Percentiles rank a stretch among this genome's conserved stretches.
Evolutionary conservation across 2,329 filamentous ascomycete species (phyloP).

Genomic region (Colletotrichum cordylinicola): DNA sequence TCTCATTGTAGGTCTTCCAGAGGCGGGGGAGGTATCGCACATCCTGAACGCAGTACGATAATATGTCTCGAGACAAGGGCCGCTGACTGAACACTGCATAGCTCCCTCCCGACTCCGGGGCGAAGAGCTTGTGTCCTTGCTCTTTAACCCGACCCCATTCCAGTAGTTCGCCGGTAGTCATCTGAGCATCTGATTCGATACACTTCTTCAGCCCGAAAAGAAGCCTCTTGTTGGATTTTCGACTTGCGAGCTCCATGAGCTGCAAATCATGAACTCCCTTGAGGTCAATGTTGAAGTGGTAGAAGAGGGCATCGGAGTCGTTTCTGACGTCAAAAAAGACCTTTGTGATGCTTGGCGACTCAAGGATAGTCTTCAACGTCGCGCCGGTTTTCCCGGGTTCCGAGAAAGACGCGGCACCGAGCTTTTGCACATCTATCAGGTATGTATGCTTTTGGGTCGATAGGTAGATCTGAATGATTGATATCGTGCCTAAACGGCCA

Average conservation of each 20-base stretch:
- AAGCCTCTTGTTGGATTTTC: constrained; percentile 3
- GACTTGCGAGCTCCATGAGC: constrained; percentile 56
- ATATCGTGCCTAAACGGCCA: constrained; percentile 45
- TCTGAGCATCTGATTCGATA: constrained; percentile 32
- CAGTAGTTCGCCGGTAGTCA: constrained; percentile 14
- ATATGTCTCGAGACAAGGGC: constrained; percentile 44
- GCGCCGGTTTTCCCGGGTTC: background rate
- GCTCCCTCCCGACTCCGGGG: constrained; percentile 44
- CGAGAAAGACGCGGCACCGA: constrained; percentile 37
- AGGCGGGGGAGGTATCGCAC: constrained; percentile 45
- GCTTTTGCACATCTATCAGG: constrained; percentile 49
- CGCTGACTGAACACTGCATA: constrained; percentile 53
- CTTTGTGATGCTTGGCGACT: constrained; percentile 49
- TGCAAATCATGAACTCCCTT: constrained; percentile 57
- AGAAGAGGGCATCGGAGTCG: constrained; percentile 61
- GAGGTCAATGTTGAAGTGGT: constrained; percentile 47
- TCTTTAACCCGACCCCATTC: constrained; percentile 41
- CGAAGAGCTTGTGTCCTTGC: constrained; percentile 41
- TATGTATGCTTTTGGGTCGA: constrained; percentile 34
- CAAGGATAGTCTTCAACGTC: constrained; percentile 46
- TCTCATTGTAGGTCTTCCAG: constrained; percentile 30
- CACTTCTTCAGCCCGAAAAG: constrained; percentile 32
- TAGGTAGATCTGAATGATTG: constrained; percentile 47
- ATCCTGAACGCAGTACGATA: constrained; percentile 52
- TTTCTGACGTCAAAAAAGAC: constrained; percentile 65